phyloP scores from a whole-genome alignment of 1,284 basidiomycete genomes.

The Hymenochaete sp. region DNA sequence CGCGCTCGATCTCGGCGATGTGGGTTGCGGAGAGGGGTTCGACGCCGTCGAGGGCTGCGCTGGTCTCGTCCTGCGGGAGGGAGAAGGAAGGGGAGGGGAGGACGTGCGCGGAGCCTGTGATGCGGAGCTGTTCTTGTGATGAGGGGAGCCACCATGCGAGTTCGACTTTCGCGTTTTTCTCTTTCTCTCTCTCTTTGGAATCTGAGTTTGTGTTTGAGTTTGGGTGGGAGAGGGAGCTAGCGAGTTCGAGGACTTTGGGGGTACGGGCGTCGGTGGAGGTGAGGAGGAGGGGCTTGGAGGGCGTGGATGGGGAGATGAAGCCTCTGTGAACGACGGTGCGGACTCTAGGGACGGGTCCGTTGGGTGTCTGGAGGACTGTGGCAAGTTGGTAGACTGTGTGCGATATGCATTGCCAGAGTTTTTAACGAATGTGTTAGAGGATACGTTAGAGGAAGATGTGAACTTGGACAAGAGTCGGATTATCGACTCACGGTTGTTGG shows the following conservation, averaged over 20 bases:
- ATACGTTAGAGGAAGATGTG: neutral
- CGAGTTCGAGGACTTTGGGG: conserved; percentile 49
- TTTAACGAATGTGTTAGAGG: no score
- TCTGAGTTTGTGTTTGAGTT: no score
- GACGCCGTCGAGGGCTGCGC: conserved; percentile 22
- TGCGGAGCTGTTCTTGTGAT: conserved; percentile 50
- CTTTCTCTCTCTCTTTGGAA: no score
- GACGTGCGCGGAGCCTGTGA: conserved; percentile 40
- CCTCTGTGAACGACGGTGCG: conserved; percentile 52
- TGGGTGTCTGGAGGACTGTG: conserved; percentile 36
- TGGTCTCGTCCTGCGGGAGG: no score
- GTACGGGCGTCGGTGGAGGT: conserved; percentile 52
- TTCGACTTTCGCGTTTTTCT: conserved; percentile 38
- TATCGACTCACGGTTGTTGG: conserved; percentile 31
- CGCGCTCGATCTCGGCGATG: conserved; percentile 19
- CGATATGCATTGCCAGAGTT: neutral
- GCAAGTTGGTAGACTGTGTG: conserved; percentile 50
- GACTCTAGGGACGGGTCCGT: conserved; percentile 37
- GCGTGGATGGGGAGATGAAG: conserved; percentile 38
- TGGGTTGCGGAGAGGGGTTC: conserved; percentile 17
- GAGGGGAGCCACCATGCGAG: conserved; percentile 52
- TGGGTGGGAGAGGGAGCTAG: no score
- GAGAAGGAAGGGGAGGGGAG: conserved; percentile 35
- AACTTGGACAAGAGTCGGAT: neutral
- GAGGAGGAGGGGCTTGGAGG: conserved; percentile 45